Percentiles rank a stretch among this genome's conserved stretches.
Conservation (phyloP, 495 filamentous ascomycete genomes). For the Neurospora pannonica region DNA sequence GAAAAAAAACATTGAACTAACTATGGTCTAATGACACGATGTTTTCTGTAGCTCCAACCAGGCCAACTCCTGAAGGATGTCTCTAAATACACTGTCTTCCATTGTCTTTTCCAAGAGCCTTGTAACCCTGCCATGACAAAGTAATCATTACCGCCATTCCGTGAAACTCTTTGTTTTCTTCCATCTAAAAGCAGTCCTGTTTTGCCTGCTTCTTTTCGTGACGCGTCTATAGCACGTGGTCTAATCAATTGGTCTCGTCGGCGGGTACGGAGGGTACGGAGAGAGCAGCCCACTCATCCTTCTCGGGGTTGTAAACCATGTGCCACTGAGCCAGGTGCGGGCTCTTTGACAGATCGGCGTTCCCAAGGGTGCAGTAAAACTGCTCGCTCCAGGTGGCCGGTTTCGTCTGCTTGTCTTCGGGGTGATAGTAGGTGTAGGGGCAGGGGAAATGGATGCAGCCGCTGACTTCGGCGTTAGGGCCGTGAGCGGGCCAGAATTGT, state of each 20-base stretch:
- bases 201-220: neutral
- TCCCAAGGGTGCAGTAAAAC: constrained; percentile 33
- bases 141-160: neutral
- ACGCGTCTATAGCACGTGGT: no score
- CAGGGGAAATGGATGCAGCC: constrained; percentile 42
- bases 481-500: constrained; percentile 31
- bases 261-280: neutral
- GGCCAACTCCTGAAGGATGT: neutral
- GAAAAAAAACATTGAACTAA: neutral
- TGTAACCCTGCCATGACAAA: neutral
- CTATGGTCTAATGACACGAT: neutral
- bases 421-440: constrained; percentile 38
- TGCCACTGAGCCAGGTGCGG: neutral
- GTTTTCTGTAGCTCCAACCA: neutral
- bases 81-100: neutral
- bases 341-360: neutral
- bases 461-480: constrained; percentile 17
- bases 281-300: neutral
- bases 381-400: constrained; percentile 22
- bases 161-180: no score
- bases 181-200: neutral
- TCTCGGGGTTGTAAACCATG: neutral
- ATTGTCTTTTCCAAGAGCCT: no score
- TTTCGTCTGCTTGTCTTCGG: constrained; percentile 40
- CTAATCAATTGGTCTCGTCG: neutral